phyloP scores from a whole-genome alignment of 2,329 filamentous ascomycete genomes.

The Colletotrichum sansevieriae region DNA sequence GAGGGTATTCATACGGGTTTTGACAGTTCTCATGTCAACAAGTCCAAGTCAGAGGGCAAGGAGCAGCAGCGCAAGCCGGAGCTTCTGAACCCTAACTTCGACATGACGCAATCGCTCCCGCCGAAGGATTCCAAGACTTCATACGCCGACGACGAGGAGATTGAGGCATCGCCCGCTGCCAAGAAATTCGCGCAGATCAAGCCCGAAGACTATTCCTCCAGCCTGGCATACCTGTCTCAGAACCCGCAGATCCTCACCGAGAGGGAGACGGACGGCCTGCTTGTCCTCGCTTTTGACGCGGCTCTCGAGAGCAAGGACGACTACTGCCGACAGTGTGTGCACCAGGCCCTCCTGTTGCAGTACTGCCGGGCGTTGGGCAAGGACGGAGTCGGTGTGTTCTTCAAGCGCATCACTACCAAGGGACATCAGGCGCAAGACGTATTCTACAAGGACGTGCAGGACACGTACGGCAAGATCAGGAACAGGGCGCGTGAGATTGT shows the following conservation, averaged over 20 bases:
- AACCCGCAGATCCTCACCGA: slow-evolving; percentile 86
- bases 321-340: slow-evolving; percentile 87
- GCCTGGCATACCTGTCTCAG: slow-evolving; percentile 80
- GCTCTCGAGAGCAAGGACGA: slow-evolving; percentile 82
- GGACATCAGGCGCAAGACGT: slow-evolving; percentile 91
- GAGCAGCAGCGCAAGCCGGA: slow-evolving; percentile 71
- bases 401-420: slow-evolving; percentile 92
- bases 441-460: slow-evolving; percentile 92
- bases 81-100: slow-evolving; percentile 78
- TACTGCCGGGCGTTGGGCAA: slow-evolving; percentile 92
- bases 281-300: slow-evolving; percentile 92
- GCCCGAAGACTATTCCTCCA: slow-evolving; percentile 78
- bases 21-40: slow-evolving; percentile 85
- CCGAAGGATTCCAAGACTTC: slow-evolving; percentile 55
- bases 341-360: slow-evolving; percentile 91
- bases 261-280: slow-evolving; percentile 88
- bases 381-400: slow-evolving; percentile 92
- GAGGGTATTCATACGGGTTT: slow-evolving; percentile 91
- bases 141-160: slow-evolving; percentile 77
- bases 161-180: slow-evolving; percentile 82
- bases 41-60: slow-evolving; percentile 62
- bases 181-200: slow-evolving; percentile 86
- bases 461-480: slow-evolving; percentile 86
- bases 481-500: slow-evolving; percentile 80
- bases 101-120: slow-evolving; percentile 41